Evolutionary conservation across 169 alveolate genomes (phyloP), one percentile per base, ranked within the genome.

Genomic region (Eimeria falciformis): DNA sequence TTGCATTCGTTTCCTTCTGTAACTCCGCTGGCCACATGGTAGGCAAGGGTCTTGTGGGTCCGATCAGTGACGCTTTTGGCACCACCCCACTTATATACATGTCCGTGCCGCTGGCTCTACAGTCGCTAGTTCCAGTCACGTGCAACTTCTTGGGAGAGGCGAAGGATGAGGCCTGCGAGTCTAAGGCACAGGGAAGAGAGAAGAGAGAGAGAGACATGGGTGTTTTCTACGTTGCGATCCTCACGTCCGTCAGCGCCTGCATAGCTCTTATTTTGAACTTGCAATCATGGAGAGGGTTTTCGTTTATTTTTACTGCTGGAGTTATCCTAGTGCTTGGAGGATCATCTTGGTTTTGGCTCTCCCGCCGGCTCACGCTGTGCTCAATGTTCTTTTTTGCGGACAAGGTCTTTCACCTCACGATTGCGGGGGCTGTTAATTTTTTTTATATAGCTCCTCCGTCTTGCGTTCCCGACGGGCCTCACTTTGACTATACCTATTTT

Each of bases 401-500:
- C 62, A 79, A 84, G 14, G 46, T 91, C 46, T 23, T 91, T 56
- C 71, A 91, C 53, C 58, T 82, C 37, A 37, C 47, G 3, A 82
- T 91, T 23, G 21, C 86, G 29, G 94, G 94, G 21, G 94, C 92
- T 1, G 53, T 91, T 40, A 91, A 82, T 68, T 91, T 65, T 62
- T 91, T 27, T 53, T 91, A 91, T 66, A 91, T 56, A 3, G 92
- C 93, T 3, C 45, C 71, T 18, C 85, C 83, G 45, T 6, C n/a
- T 50, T 92, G 94, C 23, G 56, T 92, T 1, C 91, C 94, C 0
- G 94, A 83, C 18, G 94, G 94, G 18, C 94, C 94, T 2, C 77
- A 82, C 78, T 92, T 92, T 47, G 84, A 79, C 79, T 92, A 92
- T 43, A 92, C 94, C 9, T 92, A 92, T 79, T 92, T 83, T 82